Conservation (phyloP, 306 rosid genomes). For the Prunus persica region DNA sequence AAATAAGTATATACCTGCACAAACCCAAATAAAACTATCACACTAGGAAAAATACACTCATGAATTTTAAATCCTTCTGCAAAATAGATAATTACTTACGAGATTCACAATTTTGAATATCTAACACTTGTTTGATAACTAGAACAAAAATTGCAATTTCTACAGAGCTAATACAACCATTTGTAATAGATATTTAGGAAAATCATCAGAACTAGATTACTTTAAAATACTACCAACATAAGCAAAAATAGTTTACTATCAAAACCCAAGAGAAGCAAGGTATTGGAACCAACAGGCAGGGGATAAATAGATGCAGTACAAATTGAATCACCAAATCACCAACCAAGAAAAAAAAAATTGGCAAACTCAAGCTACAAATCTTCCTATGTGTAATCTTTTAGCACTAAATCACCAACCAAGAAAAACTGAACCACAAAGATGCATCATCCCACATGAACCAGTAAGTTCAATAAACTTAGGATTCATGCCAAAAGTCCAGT, state of each 20-base stretch:
- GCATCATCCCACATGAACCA: background rate
- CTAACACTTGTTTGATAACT: background rate
- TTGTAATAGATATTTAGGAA: background rate
- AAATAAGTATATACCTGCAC: background rate
- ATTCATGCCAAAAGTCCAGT: too few species aligned
- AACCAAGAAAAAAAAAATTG: background rate
- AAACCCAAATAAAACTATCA: constrained; percentile 6
- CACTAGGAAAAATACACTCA: background rate
- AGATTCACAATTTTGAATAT: background rate
- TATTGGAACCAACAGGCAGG: background rate
- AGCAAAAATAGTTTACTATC: background rate
- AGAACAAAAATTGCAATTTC: background rate
- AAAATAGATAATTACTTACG: background rate
- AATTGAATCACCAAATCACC: background rate
- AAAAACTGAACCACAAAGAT: too few species aligned
- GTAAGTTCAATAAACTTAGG: background rate
- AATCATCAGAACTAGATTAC: too few species aligned
- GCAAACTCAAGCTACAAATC: too few species aligned
- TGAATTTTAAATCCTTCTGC: background rate
- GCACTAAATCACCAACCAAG: too few species aligned
- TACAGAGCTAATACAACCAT: background rate
- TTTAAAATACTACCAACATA: background rate
- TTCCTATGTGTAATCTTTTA: too few species aligned
- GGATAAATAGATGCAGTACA: background rate
- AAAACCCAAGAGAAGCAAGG: background rate